Evolutionary conservation across 2,329 filamentous ascomycete species (phyloP), one percentile per base, ranked within the genome.

Genomic region (Pseudogymnoascus sp.): DNA sequence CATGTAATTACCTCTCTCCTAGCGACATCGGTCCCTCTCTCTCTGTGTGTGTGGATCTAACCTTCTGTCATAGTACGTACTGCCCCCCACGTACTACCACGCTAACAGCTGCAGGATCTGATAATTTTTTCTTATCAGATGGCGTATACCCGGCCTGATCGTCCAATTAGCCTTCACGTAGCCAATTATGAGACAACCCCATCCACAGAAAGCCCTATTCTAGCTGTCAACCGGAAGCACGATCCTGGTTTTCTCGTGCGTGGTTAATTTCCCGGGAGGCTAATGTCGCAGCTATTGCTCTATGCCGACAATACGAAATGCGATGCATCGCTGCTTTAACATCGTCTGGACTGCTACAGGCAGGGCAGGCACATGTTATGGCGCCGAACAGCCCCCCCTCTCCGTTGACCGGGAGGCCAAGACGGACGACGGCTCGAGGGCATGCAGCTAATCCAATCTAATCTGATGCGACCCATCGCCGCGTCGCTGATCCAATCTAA

Each of bases 51-150:
- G 47, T 50, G 47, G 47, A 8, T n/a, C 47, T 9, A 31, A 31
- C 47, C 26, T 31, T 31, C 15, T 50, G 44, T 50, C 44, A 50
- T 50, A 31, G 42, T 47, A 47, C 44, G 42, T 47, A 26, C 42
- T 13, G 3, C 21, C 44, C 42, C 23, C 42, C 42, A 50, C 21
- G 44, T 15, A 6, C 47, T 3, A 31, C 47, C 13, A 11, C 47
- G 47, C 47, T 53, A 53, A 53, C 47, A 53, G 9, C 9, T 53
- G 47, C 47, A 53, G 47, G 47, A 53, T 53, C 47, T 53, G 47
- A 53, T 53, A 53, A 53, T 31, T 53, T 53, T 50, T 53, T 26
- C 47, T 53, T 53, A 53, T 53, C 47, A 53, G 47, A 53, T 53
- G 47, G 47, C 47, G 26, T 31, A 53, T 53, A 33, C 26, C 47